Percentiles rank a stretch among this genome's conserved stretches.
Conservation (phyloP, 2,329 filamentous ascomycete species). For the Penicillium sp. region DNA sequence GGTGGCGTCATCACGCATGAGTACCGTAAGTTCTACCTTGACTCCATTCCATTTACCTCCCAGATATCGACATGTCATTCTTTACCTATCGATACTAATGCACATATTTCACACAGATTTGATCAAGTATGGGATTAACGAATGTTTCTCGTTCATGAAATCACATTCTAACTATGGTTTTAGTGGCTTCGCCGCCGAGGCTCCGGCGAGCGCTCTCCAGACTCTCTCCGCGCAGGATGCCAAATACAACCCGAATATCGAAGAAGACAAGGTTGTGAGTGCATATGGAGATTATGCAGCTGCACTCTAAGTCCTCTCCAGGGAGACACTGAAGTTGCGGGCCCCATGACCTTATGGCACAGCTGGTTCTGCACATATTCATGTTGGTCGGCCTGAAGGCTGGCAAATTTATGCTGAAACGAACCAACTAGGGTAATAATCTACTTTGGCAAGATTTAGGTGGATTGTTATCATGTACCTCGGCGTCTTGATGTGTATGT, state of each 20-base stretch:
- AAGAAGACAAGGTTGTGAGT: conserved; percentile 71
- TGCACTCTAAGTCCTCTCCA: conserved; percentile 1
- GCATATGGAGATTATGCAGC: conserved; percentile 32
- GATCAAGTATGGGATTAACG: conserved; percentile 40
- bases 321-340: background rate
- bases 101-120: conserved; percentile 31
- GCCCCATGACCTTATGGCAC: background rate
- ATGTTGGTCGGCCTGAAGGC: background rate
- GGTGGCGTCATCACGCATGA: conserved; percentile 76
- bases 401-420: background rate
- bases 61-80: background rate
- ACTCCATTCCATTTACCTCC: background rate
- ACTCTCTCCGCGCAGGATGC: conserved; percentile 63
- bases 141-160: background rate
- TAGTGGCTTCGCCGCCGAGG: conserved; percentile 76
- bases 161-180: conserved; percentile 3
- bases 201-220: conserved; percentile 67
- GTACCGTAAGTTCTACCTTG: conserved; percentile 60
- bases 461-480: background rate
- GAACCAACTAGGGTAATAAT: background rate
- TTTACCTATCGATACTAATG: conserved; percentile 15
- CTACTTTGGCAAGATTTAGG: background rate
- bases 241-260: conserved; percentile 64
- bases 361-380: conserved; percentile 9
- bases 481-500: conserved; percentile 2